Percentiles rank a stretch among this genome's conserved stretches.
Conservation (phyloP, 139 green algal species). For the Volvox reticuliferus region DNA sequence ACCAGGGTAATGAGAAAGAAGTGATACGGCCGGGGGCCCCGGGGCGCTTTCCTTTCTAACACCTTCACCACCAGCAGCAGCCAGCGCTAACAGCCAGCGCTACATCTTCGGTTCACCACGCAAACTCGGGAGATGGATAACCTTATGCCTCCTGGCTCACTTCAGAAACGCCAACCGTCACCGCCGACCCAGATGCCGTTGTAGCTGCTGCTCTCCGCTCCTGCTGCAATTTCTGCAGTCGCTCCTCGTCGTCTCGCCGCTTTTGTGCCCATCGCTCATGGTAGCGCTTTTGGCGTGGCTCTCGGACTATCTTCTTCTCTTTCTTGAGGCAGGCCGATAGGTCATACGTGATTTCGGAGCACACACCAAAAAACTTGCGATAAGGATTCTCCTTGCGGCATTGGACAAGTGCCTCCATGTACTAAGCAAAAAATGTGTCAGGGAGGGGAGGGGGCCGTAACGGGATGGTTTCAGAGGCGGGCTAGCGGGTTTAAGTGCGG, state of each 20-base stretch:
- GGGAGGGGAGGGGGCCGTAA: not conserved
- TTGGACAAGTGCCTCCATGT: slow-evolving; percentile 75
- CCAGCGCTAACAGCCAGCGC: too few relatives aligned
- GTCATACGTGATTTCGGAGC: slow-evolving; percentile 77
- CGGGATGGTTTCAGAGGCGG: too few relatives aligned
- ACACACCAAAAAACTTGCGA: slow-evolving; percentile 79
- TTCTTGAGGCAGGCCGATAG: slow-evolving; percentile 78
- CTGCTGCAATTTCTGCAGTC: slow-evolving; percentile 31
- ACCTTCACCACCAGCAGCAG: too few relatives aligned
- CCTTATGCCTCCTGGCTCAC: too few relatives aligned
- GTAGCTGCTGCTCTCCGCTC: not conserved
- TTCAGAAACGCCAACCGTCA: not conserved
- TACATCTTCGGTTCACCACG: too few relatives aligned
- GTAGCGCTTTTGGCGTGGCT: slow-evolving; percentile 32
- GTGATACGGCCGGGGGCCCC: too few relatives aligned
- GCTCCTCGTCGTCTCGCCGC: slow-evolving; percentile 37
- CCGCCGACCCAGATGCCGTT: not conserved
- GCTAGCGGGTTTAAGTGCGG: too few relatives aligned
- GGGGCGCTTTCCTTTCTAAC: too few relatives aligned
- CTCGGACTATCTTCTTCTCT: slow-evolving; percentile 76
- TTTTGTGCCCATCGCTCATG: slow-evolving; percentile 48
- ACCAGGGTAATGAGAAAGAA: too few relatives aligned
- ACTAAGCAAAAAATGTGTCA: slow-evolving; percentile 54
- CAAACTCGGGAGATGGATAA: too few relatives aligned
- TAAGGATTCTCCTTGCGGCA: slow-evolving; percentile 80